A percentile compares a stretch with the other conserved stretches of the same genome.
These are phyloP conservation scores for Suillus placidus DNA, from an alignment of 768 basidiomycete species.

Conservation along the genomic window DNA sequence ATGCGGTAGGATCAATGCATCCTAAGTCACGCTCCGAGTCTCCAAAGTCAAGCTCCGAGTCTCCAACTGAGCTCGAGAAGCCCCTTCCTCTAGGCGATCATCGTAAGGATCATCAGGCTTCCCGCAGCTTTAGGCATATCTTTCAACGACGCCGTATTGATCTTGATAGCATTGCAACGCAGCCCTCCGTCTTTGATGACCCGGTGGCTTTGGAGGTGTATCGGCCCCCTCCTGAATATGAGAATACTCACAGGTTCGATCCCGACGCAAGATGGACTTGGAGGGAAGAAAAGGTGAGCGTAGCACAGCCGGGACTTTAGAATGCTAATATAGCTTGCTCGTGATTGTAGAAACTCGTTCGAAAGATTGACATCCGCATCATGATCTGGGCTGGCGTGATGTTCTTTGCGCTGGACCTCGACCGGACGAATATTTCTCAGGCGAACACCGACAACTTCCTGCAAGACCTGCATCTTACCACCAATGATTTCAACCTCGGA, in stretches of 20 bases:
- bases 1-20: neutral
- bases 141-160: constrained; percentile 33
- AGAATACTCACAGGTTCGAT: constrained; percentile 68
- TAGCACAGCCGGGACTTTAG: neutral
- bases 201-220: constrained; percentile 51
- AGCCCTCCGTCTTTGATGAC: constrained; percentile 65
- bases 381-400: constrained; percentile 63
- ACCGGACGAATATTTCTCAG: constrained; percentile 62
- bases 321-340: constrained; percentile 1
- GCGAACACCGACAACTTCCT: constrained; percentile 74
- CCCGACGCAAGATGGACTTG: constrained; percentile 70
- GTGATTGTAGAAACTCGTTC: constrained; percentile 45
- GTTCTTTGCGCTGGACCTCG: constrained; percentile 65
- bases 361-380: constrained; percentile 63
- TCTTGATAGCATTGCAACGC: constrained; percentile 58
- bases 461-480: constrained; percentile 59
- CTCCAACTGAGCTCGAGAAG: constrained; percentile 5
- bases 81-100: constrained; percentile 36
- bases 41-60: neutral
- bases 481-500: constrained; percentile 65
- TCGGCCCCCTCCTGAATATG: constrained; percentile 54
- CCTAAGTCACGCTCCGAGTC: neutral
- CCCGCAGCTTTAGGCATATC: constrained; percentile 34
- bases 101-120: constrained; percentile 20
- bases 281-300: constrained; percentile 59